phyloP scores from a whole-genome alignment of 2,329 filamentous ascomycete species.

The Aspergillus carbonarius region DNA sequence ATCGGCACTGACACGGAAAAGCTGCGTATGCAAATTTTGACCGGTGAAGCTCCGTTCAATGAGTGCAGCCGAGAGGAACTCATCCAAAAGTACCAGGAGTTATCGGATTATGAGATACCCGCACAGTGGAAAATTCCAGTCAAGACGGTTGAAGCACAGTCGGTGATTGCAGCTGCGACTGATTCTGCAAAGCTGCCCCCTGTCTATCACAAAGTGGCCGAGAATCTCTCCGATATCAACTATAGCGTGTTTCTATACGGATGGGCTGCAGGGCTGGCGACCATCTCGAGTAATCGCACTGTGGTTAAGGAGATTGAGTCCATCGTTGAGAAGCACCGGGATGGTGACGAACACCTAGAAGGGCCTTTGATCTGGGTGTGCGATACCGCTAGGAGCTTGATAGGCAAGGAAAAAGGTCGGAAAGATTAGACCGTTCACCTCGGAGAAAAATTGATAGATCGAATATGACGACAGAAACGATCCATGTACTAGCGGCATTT shows the following conservation, averaged over 20 bases:
- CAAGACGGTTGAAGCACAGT: slow-evolving; percentile 51
- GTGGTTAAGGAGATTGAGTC: slow-evolving; percentile 65
- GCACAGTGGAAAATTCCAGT: slow-evolving; percentile 62
- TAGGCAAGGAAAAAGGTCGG: slow-evolving; percentile 62
- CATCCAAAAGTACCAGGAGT: slow-evolving; percentile 39
- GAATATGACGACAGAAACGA: background rate
- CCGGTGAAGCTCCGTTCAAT: slow-evolving; percentile 49
- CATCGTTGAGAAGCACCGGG: slow-evolving; percentile 54
- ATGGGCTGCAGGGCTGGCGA: slow-evolving; percentile 64
- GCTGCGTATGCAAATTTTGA: slow-evolving; percentile 57
- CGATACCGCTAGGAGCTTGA: slow-evolving; percentile 63
- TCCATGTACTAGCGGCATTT: background rate
- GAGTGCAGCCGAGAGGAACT: slow-evolving; percentile 33
- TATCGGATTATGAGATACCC: slow-evolving; percentile 58
- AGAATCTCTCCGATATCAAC: slow-evolving; percentile 61
- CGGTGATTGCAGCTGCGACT: slow-evolving; percentile 35
- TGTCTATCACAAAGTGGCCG: slow-evolving; percentile 44
- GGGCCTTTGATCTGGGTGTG: slow-evolving; percentile 66
- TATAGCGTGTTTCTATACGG: slow-evolving; percentile 70
- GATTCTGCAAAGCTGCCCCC: slow-evolving; percentile 45
- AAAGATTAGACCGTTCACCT: slow-evolving; percentile 23
- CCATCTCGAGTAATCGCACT: slow-evolving; percentile 68
- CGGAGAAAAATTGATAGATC: background rate
- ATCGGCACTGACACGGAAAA: slow-evolving; percentile 65
- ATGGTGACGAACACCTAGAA: slow-evolving; percentile 48